Evolutionary conservation across 1,284 basidiomycete genomes (phyloP).

Genomic region (Apiotrichum veenhuisii): DNA sequence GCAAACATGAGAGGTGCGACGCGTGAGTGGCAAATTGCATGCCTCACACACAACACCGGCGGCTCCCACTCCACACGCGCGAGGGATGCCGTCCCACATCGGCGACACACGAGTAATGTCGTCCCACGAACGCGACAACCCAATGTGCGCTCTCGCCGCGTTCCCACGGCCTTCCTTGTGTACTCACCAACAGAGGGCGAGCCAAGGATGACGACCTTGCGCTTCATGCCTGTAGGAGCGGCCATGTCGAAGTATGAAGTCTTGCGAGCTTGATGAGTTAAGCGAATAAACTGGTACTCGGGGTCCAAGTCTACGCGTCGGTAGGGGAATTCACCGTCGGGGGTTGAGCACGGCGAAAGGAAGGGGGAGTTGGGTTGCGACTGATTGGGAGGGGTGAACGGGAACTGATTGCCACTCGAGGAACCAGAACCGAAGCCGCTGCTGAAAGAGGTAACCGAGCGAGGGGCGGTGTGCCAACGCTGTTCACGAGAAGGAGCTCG

Average conservation of each 20-base stretch:
- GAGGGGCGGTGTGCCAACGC: neutral
- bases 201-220: slow-evolving; percentile 77
- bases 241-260: slow-evolving; percentile 9
- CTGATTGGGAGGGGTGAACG: neutral
- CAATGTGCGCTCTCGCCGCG: neutral
- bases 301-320: neutral
- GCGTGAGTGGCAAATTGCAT: neutral
- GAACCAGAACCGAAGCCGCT: neutral
- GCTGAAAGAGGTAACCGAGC: neutral
- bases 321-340: neutral
- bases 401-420: neutral
- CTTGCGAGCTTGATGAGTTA: neutral
- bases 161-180: neutral
- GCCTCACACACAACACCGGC: no score
- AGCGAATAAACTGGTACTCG: neutral
- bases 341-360: neutral
- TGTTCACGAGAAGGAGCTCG: neutral
- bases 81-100: no score
- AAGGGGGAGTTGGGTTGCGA: neutral
- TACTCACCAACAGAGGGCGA: slow-evolving; percentile 71
- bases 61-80: no score
- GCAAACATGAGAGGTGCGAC: neutral
- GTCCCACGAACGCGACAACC: neutral
- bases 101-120: neutral
- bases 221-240: slow-evolving; percentile 53